Base-by-base conservation (phyloP, 495 filamentous ascomycete genomes). In the Lepidopterella palustris region DNA sequence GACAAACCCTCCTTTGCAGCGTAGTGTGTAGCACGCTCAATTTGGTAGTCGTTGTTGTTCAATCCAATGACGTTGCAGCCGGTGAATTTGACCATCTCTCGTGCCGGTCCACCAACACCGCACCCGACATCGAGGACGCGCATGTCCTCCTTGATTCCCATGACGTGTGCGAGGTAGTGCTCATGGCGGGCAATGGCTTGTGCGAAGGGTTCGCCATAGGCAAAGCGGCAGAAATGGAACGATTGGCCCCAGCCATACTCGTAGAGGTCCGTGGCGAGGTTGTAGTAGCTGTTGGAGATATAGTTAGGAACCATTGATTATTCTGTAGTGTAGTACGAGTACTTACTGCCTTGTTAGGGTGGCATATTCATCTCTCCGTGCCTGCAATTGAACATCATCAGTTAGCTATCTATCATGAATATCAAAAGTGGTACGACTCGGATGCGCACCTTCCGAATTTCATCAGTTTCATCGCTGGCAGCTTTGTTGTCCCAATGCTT, bases 31-130 rank as follows among this genome's bases (percentile, higher is more conserved):
- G 93, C 95, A 52, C 93, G 88, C 74, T 97, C 83, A 71, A 98
- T 97, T 77, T 98, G 93, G 81, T 97, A 97, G 78, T 97, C 92
- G 78, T 97, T 98, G 85, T 97, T 98, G 84, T 98, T 98, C 70
- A 98, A 76, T 39, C 93, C 93, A 24, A 89, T 86, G 60, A 97
- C 82, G 68, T 96, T 90, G 69, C 81, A 86, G 63, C 87, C 92
- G 45, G 90, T 84, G 79, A 98, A 98, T 73, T 95, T 92, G 72
- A 87, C 87, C 64, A 98, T 97, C 77, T 98, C 93, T 58, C 93
- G 83, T 23, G 95, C 93, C n/a, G 93, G 93, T 50, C 93, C 95
- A 65, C 93, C 93, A 53, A 98, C 90, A 81, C 93, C 93, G 74
- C 95, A 98, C 54, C 93, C 93, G 58, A 98, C 95, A 74, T 98